Evolutionary conservation across 2,329 filamentous ascomycete species (phyloP).

Genomic region (Aspergillus pseudoglaucus): DNA sequence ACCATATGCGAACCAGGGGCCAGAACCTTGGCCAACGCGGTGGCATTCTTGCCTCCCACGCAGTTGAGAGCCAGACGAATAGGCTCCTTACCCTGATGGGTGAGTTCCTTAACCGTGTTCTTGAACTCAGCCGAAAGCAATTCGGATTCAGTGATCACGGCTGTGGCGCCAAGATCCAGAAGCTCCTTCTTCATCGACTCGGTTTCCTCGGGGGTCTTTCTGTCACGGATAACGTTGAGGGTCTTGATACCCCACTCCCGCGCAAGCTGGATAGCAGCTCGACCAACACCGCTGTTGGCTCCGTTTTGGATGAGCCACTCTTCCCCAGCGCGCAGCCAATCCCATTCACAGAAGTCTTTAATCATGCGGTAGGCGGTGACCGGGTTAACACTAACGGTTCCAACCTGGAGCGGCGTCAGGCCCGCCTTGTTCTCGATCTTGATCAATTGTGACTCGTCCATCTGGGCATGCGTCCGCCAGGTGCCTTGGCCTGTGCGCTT

Average conservation of each 20-base stretch:
- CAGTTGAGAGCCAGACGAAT: conserved; percentile 83
- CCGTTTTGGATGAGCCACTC: conserved; percentile 98
- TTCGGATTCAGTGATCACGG: conserved; percentile 58
- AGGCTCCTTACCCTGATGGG: conserved; percentile 62
- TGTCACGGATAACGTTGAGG: conserved; percentile 78
- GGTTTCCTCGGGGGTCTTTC: conserved; percentile 59
- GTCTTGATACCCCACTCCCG: conserved; percentile 80
- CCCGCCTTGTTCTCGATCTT: conserved; percentile 64
- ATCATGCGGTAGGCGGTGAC: conserved; percentile 93
- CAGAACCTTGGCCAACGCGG: conserved; percentile 69
- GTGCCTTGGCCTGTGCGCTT: conserved; percentile 78
- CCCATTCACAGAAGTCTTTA: conserved; percentile 60
- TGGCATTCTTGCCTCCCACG: conserved; percentile 81
- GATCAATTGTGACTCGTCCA: conserved; percentile 55
- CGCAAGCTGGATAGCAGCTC: conserved; percentile 84
- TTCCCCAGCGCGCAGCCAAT: conserved; percentile 53
- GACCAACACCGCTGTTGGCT: conserved; percentile 86
- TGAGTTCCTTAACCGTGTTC: conserved; percentile 58
- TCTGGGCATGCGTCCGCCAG: conserved; percentile 85
- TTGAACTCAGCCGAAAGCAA: conserved; percentile 40
- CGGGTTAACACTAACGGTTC: conserved; percentile 86
- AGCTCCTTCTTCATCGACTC: conserved; percentile 58
- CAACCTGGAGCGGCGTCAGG: conserved; percentile 69
- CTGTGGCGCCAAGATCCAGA: conserved; percentile 54
- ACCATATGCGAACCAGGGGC: conserved; percentile 67